Evolutionary conservation across 2,329 filamentous ascomycete species (phyloP).

Genomic region (Huntiella abstrusa): DNA sequence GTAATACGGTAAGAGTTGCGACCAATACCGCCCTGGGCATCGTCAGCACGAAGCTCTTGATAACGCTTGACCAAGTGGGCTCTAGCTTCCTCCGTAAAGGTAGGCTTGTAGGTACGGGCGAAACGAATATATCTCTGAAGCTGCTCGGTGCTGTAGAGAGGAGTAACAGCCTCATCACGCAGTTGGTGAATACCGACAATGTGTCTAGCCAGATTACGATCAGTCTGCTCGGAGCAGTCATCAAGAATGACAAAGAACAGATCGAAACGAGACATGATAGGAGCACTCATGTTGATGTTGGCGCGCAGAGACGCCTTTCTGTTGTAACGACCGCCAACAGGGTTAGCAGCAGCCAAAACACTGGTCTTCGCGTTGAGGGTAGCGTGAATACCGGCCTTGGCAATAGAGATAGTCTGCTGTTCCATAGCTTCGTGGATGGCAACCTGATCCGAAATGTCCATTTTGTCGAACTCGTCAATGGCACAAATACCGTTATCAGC

Average conservation of each 20-base stretch:
- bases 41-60: slow-evolving; percentile 84
- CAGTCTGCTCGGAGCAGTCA: slow-evolving; percentile 82
- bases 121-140: slow-evolving; percentile 95
- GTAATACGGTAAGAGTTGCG: slow-evolving; percentile 96
- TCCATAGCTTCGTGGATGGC: slow-evolving; percentile 99
- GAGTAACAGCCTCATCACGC: slow-evolving; percentile 75
- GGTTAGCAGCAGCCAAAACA: slow-evolving; percentile 90
- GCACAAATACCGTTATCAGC: slow-evolving; percentile 94
- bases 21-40: slow-evolving; percentile 83
- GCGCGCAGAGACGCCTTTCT: slow-evolving; percentile 81
- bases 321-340: slow-evolving; percentile 91
- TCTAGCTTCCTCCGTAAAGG: slow-evolving; percentile 78
- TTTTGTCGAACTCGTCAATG: slow-evolving; percentile 99
- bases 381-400: slow-evolving; percentile 94
- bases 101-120: slow-evolving; percentile 79
- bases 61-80: slow-evolving; percentile 75
- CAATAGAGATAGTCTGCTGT: slow-evolving; percentile 97
- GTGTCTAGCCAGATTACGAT: slow-evolving; percentile 80
- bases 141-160: slow-evolving; percentile 91
- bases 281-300: slow-evolving; percentile 97
- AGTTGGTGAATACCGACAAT: slow-evolving; percentile 89
- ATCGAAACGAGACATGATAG: slow-evolving; percentile 99
- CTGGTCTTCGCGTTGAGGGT: slow-evolving; percentile 90
- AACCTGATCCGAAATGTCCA: slow-evolving; percentile 93
- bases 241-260: slow-evolving; percentile 96